Percentiles rank a stretch among this genome's conserved stretches.
Conservation (phyloP, 2,329 filamentous ascomycete genomes). For the Knoxdaviesia capensis region DNA sequence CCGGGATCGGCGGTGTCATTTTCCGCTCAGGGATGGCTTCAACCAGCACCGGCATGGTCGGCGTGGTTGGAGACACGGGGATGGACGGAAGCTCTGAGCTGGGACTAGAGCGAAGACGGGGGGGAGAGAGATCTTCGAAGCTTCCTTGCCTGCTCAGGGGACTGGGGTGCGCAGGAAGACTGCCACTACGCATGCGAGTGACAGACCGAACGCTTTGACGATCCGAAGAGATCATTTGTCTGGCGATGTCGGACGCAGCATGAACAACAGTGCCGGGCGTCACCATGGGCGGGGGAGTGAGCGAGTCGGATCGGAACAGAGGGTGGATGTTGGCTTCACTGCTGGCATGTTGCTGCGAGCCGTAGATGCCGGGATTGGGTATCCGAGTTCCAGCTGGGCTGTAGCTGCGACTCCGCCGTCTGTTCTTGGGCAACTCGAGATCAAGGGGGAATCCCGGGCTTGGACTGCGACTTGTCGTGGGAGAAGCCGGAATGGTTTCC, state of each 20-base stretch:
- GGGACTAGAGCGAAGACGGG: too few species aligned
- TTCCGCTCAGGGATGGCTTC: slow-evolving; percentile 15
- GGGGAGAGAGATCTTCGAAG: slow-evolving; percentile 22
- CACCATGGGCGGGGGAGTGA: slow-evolving; percentile 40
- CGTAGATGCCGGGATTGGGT: not conserved
- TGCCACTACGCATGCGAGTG: slow-evolving; percentile 33
- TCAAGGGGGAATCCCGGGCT: slow-evolving; percentile 43
- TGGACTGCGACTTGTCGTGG: slow-evolving; percentile 40
- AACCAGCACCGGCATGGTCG: slow-evolving; percentile 4
- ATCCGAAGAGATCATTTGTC: slow-evolving; percentile 34
- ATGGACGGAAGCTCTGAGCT: too few species aligned
- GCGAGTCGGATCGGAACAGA: slow-evolving; percentile 54
- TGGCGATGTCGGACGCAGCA: slow-evolving; percentile 35
- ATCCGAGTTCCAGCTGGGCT: slow-evolving; percentile 17
- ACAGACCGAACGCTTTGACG: slow-evolving; percentile 28
- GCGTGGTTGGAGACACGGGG: too few species aligned
- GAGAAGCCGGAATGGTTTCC: slow-evolving; percentile 52
- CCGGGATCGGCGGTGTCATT: slow-evolving; percentile 39
- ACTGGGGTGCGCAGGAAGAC: slow-evolving; percentile 22
- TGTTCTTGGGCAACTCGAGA: slow-evolving; percentile 24
- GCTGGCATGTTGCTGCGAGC: too few species aligned
- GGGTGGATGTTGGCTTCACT: slow-evolving; percentile 55
- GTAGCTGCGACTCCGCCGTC: slow-evolving; percentile 28
- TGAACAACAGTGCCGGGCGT: slow-evolving; percentile 52
- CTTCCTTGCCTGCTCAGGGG: slow-evolving; percentile 29